phyloP scores from a whole-genome alignment of 768 basidiomycete genomes.

The Goffeauzyma gilvescens region DNA sequence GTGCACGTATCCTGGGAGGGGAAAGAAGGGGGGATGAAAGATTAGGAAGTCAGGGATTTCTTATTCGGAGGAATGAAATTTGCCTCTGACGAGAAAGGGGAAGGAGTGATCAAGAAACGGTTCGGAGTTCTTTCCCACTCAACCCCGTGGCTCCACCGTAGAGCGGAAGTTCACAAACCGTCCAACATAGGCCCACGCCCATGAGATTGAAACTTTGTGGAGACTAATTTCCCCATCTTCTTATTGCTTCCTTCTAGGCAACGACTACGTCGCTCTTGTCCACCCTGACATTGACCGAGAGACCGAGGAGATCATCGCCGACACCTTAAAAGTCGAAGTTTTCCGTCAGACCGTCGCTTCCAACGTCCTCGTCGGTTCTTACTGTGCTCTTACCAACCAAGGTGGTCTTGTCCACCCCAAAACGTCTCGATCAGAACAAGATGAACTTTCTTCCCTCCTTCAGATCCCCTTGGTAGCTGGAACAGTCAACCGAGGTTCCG shows the following conservation, averaged over 20 bases:
- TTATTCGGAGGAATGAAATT: too few relatives aligned
- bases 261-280: conserved; percentile 95
- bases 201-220: background rate
- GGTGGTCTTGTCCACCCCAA: conserved; percentile 95
- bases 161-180: too few relatives aligned
- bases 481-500: conserved; percentile 94
- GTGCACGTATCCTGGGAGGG: background rate
- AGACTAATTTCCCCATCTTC: background rate
- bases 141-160: too few relatives aligned
- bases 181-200: too few relatives aligned
- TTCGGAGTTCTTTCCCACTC: too few relatives aligned
- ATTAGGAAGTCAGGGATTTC: too few relatives aligned
- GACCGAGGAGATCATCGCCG: conserved; percentile 98
- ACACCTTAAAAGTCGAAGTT: conserved; percentile 95
- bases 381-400: conserved; percentile 87
- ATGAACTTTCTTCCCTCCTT: conserved; percentile 79
- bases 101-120: too few relatives aligned
- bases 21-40: too few relatives aligned
- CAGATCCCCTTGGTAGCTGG: conserved; percentile 93
- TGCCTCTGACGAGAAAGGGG: too few relatives aligned
- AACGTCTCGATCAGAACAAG: conserved; percentile 90
- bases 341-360: conserved; percentile 94
- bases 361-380: conserved; percentile 90
- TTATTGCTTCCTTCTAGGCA: conserved; percentile 29
- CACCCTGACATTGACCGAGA: conserved; percentile 96